Percentiles rank a stretch among this genome's conserved stretches.
Evolutionary conservation across 106 monocot genomes (phyloP).

Genomic region (Acanthochlamys bracteata): DNA sequence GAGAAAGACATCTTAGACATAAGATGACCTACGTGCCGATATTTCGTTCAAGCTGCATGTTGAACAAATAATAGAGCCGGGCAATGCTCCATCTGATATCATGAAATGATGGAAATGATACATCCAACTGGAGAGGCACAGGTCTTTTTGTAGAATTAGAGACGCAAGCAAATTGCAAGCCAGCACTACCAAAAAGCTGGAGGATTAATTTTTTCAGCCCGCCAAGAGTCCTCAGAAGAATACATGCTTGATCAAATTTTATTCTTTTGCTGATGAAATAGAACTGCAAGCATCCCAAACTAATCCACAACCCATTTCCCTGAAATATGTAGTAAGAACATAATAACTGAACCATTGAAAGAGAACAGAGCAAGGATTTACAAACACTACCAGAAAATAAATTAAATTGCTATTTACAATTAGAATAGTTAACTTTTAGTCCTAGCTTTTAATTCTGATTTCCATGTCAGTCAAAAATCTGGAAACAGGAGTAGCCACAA

Average conservation of each 20-base stretch:
- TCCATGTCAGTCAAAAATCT: no score
- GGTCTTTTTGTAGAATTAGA: conserved; percentile 48
- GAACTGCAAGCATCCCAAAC: conserved; percentile 13
- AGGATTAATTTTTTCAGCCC: conserved; percentile 8
- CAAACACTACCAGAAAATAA: no score
- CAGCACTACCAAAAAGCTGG: conserved; percentile 15
- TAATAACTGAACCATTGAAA: no score
- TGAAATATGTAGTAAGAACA: conserved; percentile 10
- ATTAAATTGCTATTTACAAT: no score
- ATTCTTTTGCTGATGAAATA: conserved; percentile 22
- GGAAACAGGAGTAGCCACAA: no score
- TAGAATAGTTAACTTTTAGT: no score
- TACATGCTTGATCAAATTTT: conserved; percentile 3
- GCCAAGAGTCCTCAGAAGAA: conserved; percentile 9
- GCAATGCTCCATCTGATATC: conserved; percentile 65
- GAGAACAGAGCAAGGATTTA: no score
- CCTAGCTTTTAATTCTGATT: no score
- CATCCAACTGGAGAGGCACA: conserved; percentile 51
- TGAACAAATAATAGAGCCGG: conserved; percentile 68
- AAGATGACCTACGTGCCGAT: conserved; percentile 57
- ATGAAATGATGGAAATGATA: conserved; percentile 52
- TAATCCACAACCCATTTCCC: conserved; percentile 13
- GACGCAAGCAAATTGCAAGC: conserved; percentile 48
- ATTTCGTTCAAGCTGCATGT: conserved; percentile 69
- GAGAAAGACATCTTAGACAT: no score